These are phyloP conservation scores for Gnomoniopsis sp. DNA, from an alignment of 2,329 filamentous ascomycete species.

Conservation along the genomic window DNA sequence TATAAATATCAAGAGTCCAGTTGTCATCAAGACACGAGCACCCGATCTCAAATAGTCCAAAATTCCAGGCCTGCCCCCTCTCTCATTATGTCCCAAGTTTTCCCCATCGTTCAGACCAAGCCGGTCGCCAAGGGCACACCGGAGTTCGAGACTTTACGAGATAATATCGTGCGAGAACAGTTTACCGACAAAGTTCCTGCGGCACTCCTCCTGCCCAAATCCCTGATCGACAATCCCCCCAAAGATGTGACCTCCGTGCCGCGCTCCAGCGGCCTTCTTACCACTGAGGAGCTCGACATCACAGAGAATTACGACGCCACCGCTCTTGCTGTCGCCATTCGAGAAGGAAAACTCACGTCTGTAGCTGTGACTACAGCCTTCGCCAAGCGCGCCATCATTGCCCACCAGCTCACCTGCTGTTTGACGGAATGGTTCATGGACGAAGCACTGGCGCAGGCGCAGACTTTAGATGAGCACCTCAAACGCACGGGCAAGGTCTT, in stretches of 20 bases:
- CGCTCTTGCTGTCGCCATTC: conserved; percentile 37
- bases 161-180: conserved; percentile 24
- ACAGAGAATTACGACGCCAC: conserved; percentile 44
- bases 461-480: conserved; percentile 38
- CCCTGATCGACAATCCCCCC: conserved; percentile 26
- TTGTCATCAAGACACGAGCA: neutral
- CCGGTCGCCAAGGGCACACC: conserved; percentile 22
- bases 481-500: conserved; percentile 35
- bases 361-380: conserved; percentile 40
- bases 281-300: conserved; percentile 41
- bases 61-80: neutral
- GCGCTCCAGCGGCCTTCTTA: conserved; percentile 39
- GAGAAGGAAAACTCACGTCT: conserved; percentile 31
- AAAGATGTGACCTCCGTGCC: conserved; percentile 33
- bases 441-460: conserved; percentile 26
- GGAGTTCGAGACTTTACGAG: conserved; percentile 19
- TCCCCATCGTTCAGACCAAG: conserved; percentile 21
- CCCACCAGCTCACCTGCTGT: conserved; percentile 36
- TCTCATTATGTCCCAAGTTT: conserved; percentile 1
- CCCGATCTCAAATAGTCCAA: neutral
- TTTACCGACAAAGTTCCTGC: conserved; percentile 31
- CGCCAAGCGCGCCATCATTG: conserved; percentile 41
- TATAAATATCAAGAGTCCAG: no score
- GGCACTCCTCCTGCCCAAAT: conserved; percentile 26
- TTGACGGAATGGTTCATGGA: conserved; percentile 23